Conservation (phyloP, 768 basidiomycete species). For the Hysterangium stoloniferum region DNA sequence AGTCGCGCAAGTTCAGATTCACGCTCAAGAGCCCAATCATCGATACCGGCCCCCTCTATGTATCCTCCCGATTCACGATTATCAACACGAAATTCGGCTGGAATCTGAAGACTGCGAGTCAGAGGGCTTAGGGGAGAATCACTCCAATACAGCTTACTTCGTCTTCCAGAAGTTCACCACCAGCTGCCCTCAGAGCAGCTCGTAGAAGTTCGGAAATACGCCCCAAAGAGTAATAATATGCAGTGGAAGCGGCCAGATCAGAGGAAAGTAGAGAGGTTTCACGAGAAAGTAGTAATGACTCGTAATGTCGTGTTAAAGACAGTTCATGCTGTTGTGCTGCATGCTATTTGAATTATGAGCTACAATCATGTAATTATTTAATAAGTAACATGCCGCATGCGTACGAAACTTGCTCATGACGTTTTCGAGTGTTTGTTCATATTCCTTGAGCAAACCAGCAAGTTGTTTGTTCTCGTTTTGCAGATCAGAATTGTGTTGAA, state of each 20-base stretch:
- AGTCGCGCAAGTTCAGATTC: slow-evolving; percentile 86
- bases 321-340: slow-evolving; percentile 91
- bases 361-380: neutral
- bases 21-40: slow-evolving; percentile 79
- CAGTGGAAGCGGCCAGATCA: slow-evolving; percentile 54
- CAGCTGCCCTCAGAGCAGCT: slow-evolving; percentile 56
- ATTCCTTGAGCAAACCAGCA: slow-evolving; percentile 85
- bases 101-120: neutral
- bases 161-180: slow-evolving; percentile 42
- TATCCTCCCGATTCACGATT: slow-evolving; percentile 6
- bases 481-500: slow-evolving; percentile 74
- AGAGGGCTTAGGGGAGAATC: neutral
- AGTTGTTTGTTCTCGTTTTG: slow-evolving; percentile 96
- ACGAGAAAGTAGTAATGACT: slow-evolving; percentile 67
- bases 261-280: slow-evolving; percentile 60
- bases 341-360: slow-evolving; percentile 42
- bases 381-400: slow-evolving; percentile 62
- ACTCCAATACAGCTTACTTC: neutral
- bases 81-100: slow-evolving; percentile 18
- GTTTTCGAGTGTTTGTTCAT: slow-evolving; percentile 91
- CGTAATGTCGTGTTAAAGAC: slow-evolving; percentile 83
- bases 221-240: slow-evolving; percentile 58
- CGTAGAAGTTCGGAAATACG: slow-evolving; percentile 66
- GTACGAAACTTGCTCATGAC: slow-evolving; percentile 90
- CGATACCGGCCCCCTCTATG: slow-evolving; percentile 15